A percentile compares a stretch with the other conserved stretches of the same genome.
Evolutionary conservation across 148 eudicot genomes (phyloP).

Genomic region (Rhododendron ferrugineum): DNA sequence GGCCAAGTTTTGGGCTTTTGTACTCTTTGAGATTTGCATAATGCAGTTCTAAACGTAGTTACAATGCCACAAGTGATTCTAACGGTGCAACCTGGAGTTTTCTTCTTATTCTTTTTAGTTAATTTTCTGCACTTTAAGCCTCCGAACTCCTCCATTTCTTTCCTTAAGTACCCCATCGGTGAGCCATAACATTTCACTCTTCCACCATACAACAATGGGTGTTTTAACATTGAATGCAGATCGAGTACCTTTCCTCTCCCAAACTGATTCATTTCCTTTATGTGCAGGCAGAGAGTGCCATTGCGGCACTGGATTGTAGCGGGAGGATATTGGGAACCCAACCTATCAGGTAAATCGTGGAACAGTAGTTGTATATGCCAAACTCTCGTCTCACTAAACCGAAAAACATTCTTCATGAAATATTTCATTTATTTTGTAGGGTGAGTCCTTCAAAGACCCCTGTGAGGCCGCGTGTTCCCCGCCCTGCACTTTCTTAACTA

Average conservation of each 20-base stretch:
- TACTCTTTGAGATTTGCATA: neutral
- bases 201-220: neutral
- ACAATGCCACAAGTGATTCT: neutral
- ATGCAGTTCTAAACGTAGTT: neutral
- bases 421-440: slow-evolving; percentile 32
- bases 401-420: neutral
- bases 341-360: slow-evolving; percentile 55
- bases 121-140: neutral
- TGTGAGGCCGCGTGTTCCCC: slow-evolving; percentile 72
- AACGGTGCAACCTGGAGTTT: neutral
- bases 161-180: neutral
- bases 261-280: neutral
- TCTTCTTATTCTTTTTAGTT: neutral
- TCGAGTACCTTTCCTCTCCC: neutral
- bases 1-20: neutral
- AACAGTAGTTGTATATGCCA: neutral
- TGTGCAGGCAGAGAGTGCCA: slow-evolving; percentile 87
- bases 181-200: neutral
- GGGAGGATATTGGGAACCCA: slow-evolving; percentile 73
- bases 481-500: slow-evolving; percentile 31
- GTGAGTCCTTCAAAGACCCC: slow-evolving; percentile 99
- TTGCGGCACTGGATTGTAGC: slow-evolving; percentile 76
- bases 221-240: neutral
- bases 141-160: neutral
- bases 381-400: neutral